These are phyloP conservation scores for Cenchrus purpureus DNA, from an alignment of 176 grass and related monocot species.

Conservation along the genomic window DNA sequence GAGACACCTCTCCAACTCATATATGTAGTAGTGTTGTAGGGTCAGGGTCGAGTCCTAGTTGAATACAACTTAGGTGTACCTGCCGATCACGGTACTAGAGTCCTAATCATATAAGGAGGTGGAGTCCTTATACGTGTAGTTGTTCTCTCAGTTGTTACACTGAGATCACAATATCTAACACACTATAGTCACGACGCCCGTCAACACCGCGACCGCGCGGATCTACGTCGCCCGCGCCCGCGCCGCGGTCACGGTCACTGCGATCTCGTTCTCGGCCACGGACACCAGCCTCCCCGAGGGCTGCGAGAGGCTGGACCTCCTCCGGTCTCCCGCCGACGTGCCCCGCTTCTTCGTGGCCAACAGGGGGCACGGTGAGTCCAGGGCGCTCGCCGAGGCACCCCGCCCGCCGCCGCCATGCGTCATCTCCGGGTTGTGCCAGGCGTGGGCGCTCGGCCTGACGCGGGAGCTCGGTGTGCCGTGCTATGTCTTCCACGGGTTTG, in stretches of 20 bases:
- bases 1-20: too few species aligned
- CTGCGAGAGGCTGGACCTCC: constrained; percentile 59
- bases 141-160: too few species aligned
- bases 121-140: too few species aligned
- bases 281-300: constrained; percentile 56
- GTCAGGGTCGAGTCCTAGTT: too few species aligned
- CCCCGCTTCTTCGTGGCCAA: constrained; percentile 45
- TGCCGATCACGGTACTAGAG: too few species aligned
- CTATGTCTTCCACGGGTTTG: constrained; percentile 76
- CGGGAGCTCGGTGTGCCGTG: constrained; percentile 55
- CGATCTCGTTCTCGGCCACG: constrained; percentile 52
- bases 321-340: constrained; percentile 31
- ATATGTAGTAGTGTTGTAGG: too few species aligned
- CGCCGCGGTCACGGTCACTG: constrained; percentile 43
- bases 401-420: constrained; percentile 44
- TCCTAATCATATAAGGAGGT: too few species aligned
- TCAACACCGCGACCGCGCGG: constrained; percentile 43
- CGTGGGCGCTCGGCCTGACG: constrained; percentile 55
- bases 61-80: too few species aligned
- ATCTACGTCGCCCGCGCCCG: constrained; percentile 36
- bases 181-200: constrained; percentile 52
- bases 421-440: constrained; percentile 50
- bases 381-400: not conserved
- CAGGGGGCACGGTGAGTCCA: constrained; percentile 41
- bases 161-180: too few species aligned